Conservation (phyloP, 1,284 basidiomycete species). For the Volvariella surrecta region DNA sequence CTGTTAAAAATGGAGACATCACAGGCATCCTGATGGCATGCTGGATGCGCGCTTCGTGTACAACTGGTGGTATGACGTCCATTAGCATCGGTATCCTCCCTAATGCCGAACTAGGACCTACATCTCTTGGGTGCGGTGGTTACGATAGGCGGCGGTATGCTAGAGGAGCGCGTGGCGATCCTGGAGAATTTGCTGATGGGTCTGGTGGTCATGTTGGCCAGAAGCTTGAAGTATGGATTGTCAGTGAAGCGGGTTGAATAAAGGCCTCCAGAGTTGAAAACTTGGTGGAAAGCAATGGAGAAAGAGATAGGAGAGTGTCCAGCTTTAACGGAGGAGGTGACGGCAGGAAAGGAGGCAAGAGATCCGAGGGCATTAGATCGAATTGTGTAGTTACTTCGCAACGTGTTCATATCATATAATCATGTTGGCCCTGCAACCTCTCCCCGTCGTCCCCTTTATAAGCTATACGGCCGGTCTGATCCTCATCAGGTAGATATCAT, state of each 20-base stretch:
- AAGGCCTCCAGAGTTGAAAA: neutral
- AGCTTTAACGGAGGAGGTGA: neutral
- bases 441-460: neutral
- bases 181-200: slow-evolving; percentile 13
- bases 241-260: neutral
- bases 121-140: slow-evolving; percentile 10
- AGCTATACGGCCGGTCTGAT: neutral
- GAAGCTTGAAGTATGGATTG: slow-evolving; percentile 13
- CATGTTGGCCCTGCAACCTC: neutral
- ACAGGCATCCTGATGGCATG: slow-evolving; percentile 38
- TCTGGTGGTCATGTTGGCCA: slow-evolving; percentile 19
- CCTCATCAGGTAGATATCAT: neutral
- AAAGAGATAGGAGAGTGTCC: no score
- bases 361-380: neutral
- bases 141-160: no score
- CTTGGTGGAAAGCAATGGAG: neutral
- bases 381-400: neutral
- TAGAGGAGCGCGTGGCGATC: neutral
- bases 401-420: slow-evolving; percentile 1
- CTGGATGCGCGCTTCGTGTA: slow-evolving; percentile 24
- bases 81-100: neutral
- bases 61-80: slow-evolving; percentile 14
- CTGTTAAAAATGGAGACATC: slow-evolving; percentile 37
- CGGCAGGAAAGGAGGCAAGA: neutral
- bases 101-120: slow-evolving; percentile 5